A percentile compares a stretch with the other conserved stretches of the same genome.
These are phyloP conservation scores for Fusarium foetens DNA, from an alignment of 2,329 filamentous ascomycete species.

Conservation along the genomic window DNA sequence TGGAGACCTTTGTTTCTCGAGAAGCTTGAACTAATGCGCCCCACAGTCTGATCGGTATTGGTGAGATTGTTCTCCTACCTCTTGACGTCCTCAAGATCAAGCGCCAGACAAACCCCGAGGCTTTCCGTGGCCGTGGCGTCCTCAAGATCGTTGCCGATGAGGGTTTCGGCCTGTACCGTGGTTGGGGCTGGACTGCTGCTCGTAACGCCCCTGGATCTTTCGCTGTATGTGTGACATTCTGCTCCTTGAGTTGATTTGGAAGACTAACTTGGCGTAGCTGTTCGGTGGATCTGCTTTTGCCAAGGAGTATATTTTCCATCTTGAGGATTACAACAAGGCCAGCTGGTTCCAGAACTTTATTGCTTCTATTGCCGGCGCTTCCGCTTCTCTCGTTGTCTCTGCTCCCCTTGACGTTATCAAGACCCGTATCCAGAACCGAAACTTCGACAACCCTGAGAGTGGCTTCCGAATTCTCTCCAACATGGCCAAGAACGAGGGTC, in stretches of 20 bases:
- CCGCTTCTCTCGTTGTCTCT: slow-evolving; percentile 94
- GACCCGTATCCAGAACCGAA: slow-evolving; percentile 97
- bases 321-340: slow-evolving; percentile 95
- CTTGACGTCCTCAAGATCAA: slow-evolving; percentile 99
- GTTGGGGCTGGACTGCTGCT: slow-evolving; percentile 97
- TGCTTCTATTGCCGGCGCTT: slow-evolving; percentile 93
- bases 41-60: slow-evolving; percentile 88
- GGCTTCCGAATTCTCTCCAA: slow-evolving; percentile 91
- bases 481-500: slow-evolving; percentile 92
- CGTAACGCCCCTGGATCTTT: slow-evolving; percentile 97
- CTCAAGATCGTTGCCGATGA: slow-evolving; percentile 92
- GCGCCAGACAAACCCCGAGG: slow-evolving; percentile 98
- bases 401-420: slow-evolving; percentile 97
- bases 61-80: slow-evolving; percentile 93
- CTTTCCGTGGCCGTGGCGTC: slow-evolving; percentile 93
- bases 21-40: slow-evolving; percentile 29
- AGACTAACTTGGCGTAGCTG: slow-evolving; percentile 65
- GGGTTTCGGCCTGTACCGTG: slow-evolving; percentile 94
- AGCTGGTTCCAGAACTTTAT: slow-evolving; percentile 97
- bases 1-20: neutral
- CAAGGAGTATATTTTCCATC: slow-evolving; percentile 93
- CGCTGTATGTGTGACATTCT: slow-evolving; percentile 70
- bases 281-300: slow-evolving; percentile 98
- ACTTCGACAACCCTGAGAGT: slow-evolving; percentile 97
- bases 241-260: neutral